A percentile compares a stretch with the other conserved stretches of the same genome.
phyloP scores from a whole-genome alignment of 75 land plant species.

The Cryptomeria japonica region DNA sequence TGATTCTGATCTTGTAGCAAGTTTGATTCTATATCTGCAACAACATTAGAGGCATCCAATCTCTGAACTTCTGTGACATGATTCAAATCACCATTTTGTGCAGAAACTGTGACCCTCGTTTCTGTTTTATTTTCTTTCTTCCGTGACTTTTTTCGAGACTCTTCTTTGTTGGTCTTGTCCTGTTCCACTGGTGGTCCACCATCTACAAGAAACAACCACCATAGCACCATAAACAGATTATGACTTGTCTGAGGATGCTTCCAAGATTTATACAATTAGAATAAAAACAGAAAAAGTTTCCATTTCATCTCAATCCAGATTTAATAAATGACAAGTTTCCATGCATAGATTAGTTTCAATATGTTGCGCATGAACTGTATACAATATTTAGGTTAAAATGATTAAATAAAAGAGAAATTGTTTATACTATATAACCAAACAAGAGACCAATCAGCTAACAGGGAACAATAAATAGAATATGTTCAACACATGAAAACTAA shows the following conservation, averaged over 20 bases:
- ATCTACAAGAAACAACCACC: background rate
- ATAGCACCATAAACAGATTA: background rate
- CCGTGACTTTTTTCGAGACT: background rate
- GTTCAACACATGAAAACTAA: background rate
- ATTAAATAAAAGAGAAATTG: background rate
- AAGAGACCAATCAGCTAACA: background rate
- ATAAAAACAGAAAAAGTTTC: background rate
- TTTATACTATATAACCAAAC: background rate
- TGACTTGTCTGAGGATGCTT: background rate
- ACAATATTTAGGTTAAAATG: background rate
- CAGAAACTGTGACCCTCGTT: conserved; percentile 3
- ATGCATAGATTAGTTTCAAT: background rate
- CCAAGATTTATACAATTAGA: background rate
- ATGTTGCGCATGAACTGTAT: background rate
- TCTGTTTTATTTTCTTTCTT: conserved; percentile 17
- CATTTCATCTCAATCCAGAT: background rate
- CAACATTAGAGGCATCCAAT: background rate
- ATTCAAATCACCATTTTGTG: background rate
- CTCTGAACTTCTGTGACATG: conserved; percentile 5
- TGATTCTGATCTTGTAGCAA: background rate
- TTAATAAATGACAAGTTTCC: background rate
- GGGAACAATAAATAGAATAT: background rate
- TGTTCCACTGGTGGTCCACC: conserved; percentile 12
- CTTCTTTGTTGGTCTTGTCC: background rate
- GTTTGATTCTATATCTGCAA: background rate